Percentiles rank a stretch among this genome's conserved stretches.
Conservation (phyloP, 1,284 basidiomycete species). For the Anthracocystis walkeri region DNA sequence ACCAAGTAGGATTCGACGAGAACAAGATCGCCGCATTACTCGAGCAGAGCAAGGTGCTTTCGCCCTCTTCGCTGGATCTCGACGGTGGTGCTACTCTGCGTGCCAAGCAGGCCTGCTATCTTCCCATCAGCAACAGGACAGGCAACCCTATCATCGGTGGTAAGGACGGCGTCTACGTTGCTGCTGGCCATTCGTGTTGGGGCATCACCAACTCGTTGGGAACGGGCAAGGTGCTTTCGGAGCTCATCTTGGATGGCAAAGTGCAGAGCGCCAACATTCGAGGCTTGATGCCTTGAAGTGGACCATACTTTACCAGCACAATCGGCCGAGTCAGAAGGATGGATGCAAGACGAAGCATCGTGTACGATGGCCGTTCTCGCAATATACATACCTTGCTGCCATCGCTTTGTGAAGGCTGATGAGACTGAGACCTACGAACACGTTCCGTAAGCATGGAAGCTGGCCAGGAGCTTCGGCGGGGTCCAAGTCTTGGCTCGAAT, state of each 20-base stretch:
- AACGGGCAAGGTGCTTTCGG: conserved; percentile 73
- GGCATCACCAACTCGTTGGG: conserved; percentile 72
- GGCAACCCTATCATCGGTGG: conserved; percentile 73
- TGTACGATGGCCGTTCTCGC: no score
- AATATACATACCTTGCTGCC: no score
- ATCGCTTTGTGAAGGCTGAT: not conserved
- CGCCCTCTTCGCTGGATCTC: conserved; percentile 70
- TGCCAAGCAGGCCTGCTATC: conserved; percentile 73
- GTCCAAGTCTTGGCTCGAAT: not conserved
- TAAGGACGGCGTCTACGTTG: conserved; percentile 72
- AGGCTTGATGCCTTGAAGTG: conserved; percentile 69
- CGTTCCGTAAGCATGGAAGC: not conserved
- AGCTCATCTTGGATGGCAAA: conserved; percentile 73
- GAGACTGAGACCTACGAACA: not conserved
- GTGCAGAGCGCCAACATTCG: conserved; percentile 73
- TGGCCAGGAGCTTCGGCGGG: not conserved
- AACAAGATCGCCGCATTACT: conserved; percentile 71
- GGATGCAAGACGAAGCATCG: not conserved
- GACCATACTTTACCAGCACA: not conserved
- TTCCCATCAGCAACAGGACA: conserved; percentile 72
- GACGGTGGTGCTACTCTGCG: conserved; percentile 68
- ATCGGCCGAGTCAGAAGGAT: not conserved
- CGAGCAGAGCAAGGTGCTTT: conserved; percentile 71
- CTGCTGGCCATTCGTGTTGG: conserved; percentile 72
- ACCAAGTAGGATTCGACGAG: conserved; percentile 62